Conservation (phyloP, 768 basidiomycete genomes). For the Pulveroboletus sp. region DNA sequence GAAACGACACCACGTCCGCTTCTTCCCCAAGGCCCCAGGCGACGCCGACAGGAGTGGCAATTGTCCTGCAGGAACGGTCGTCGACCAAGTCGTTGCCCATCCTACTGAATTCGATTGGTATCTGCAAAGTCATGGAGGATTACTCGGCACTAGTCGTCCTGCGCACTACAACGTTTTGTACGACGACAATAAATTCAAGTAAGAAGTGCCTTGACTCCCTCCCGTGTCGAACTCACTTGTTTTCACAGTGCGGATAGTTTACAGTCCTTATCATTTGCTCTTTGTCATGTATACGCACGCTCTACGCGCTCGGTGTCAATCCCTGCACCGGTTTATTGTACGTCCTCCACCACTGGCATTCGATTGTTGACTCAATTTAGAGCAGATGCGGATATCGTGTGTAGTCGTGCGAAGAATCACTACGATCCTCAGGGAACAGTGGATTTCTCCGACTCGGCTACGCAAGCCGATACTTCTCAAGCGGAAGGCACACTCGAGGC, state of each 20-base stretch:
- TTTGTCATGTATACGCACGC: slow-evolving; percentile 80
- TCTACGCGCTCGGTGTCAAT: slow-evolving; percentile 81
- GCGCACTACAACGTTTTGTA: slow-evolving; percentile 49
- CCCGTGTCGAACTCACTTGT: not conserved
- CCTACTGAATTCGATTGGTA: slow-evolving; percentile 79
- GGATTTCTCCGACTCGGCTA: slow-evolving; percentile 60
- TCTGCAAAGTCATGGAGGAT: slow-evolving; percentile 72
- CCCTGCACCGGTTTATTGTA: slow-evolving; percentile 81
- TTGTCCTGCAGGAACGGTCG: slow-evolving; percentile 73
- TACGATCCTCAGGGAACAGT: slow-evolving; percentile 62
- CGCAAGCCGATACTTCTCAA: slow-evolving; percentile 41
- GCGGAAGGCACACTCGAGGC: slow-evolving; percentile 43
- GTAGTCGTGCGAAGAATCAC: slow-evolving; percentile 77
- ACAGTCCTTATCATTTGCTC: slow-evolving; percentile 68
- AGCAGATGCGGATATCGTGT: slow-evolving; percentile 73
- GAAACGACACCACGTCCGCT: slow-evolving; percentile 49
- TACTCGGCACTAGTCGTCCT: slow-evolving; percentile 73
- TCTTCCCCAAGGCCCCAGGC: slow-evolving; percentile 46
- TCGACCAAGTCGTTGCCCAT: slow-evolving; percentile 67
- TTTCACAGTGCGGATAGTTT: slow-evolving; percentile 56
- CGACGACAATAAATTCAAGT: slow-evolving; percentile 64
- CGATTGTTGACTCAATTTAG: not conserved
- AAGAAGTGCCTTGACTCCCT: not conserved
- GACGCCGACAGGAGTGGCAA: slow-evolving; percentile 70
- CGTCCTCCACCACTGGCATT: slow-evolving; percentile 18